Percentiles rank a stretch among this genome's conserved stretches.
Conservation (phyloP, 176 grass and related monocot species). For the Eleusine indica region DNA sequence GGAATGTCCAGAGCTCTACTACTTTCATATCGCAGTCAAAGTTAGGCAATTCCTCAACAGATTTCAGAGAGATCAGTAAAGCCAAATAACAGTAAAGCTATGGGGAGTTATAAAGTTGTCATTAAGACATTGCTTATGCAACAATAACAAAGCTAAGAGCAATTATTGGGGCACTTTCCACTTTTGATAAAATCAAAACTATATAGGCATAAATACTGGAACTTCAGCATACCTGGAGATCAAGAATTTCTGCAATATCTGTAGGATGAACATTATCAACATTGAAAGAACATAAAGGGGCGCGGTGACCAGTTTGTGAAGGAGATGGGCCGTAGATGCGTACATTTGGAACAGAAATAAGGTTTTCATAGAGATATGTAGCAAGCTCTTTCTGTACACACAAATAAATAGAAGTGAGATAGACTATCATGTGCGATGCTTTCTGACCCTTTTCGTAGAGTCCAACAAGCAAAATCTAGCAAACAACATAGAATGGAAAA, state of each 20-base stretch:
- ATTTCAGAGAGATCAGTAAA: slow-evolving; percentile 1
- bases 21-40: background rate
- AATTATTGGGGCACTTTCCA: background rate
- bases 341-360: slow-evolving; percentile 68
- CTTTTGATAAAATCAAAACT: slow-evolving; percentile 13
- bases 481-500: background rate
- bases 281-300: slow-evolving; percentile 91
- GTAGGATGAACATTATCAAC: slow-evolving; percentile 90
- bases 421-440: slow-evolving; percentile 39
- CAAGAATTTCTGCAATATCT: slow-evolving; percentile 89
- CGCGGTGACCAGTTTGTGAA: slow-evolving; percentile 55
- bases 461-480: background rate
- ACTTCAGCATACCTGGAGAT: slow-evolving; percentile 69
- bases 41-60: background rate
- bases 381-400: slow-evolving; percentile 17
- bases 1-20: background rate
- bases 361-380: slow-evolving; percentile 42
- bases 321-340: slow-evolving; percentile 75
- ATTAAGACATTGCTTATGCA: background rate
- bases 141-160: slow-evolving; percentile 19
- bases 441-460: slow-evolving; percentile 36
- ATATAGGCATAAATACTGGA: slow-evolving; percentile 18
- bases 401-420: slow-evolving; percentile 40
- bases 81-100: background rate
- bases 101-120: slow-evolving; percentile 7